A percentile compares a stretch with the other conserved stretches of the same genome.
Conservation (phyloP, 495 filamentous ascomycete genomes). For the Hypoxylon intermedium region DNA sequence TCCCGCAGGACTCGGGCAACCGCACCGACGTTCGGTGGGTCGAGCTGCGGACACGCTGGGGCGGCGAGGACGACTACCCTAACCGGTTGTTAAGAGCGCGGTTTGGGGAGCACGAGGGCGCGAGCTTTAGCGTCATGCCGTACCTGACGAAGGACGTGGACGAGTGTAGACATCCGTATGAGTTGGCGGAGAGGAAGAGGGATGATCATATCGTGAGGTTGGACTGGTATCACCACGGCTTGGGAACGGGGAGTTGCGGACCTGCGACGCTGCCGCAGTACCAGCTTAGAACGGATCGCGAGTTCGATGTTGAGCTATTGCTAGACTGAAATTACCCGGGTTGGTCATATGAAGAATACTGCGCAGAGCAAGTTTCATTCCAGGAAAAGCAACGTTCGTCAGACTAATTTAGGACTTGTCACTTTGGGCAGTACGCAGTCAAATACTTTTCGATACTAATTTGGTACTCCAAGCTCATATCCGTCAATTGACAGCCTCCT, state of each 20-base stretch:
- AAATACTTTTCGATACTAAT: too few species aligned
- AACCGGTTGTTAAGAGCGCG: constrained; percentile 45
- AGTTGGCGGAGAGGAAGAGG: constrained; percentile 55
- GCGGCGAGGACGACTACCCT: constrained; percentile 40
- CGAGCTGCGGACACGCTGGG: constrained; percentile 46
- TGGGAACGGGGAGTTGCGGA: constrained; percentile 61
- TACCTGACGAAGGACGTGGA: constrained; percentile 64
- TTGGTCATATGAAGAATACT: neutral
- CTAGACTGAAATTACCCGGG: constrained; percentile 42
- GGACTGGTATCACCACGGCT: constrained; percentile 65
- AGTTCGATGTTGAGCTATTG: constrained; percentile 58
- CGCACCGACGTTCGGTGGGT: constrained; percentile 69
- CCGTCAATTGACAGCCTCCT: too few species aligned
- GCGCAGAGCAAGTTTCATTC: too few species aligned
- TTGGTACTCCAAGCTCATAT: too few species aligned
- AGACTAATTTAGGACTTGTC: too few species aligned
- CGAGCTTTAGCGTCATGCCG: constrained; percentile 60
- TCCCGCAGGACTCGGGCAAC: constrained; percentile 71
- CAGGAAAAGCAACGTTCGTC: too few species aligned
- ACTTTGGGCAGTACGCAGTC: too few species aligned
- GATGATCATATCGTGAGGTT: constrained; percentile 64
- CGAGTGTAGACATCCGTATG: constrained; percentile 63
- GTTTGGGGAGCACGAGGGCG: constrained; percentile 51
- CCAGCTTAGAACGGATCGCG: constrained; percentile 50
- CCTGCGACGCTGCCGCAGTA: constrained; percentile 60